These are phyloP conservation scores for Kwoniella shandongensis DNA, from an alignment of 768 basidiomycete species.

Conservation along the genomic window DNA sequence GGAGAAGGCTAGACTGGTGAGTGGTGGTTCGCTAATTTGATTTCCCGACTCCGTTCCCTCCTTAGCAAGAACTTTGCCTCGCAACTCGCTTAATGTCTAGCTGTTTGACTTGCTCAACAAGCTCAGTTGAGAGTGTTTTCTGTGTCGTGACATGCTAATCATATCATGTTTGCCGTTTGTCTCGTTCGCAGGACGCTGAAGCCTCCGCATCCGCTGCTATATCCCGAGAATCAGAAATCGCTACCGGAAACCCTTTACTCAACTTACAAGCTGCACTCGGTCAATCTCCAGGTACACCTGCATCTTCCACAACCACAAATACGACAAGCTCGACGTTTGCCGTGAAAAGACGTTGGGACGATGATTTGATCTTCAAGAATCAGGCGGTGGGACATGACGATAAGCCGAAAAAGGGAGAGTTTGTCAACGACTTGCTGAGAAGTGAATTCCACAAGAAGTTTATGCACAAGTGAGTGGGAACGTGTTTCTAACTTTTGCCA, in stretches of 20 bases:
- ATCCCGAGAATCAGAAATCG: conserved; percentile 76
- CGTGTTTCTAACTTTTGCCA: too few species aligned
- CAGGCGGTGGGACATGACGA: conserved; percentile 75
- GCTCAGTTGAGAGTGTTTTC: too few species aligned
- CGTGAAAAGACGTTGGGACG: conserved; percentile 93
- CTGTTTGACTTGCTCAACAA: too few species aligned
- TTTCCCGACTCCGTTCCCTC: too few species aligned
- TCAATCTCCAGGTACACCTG: conserved; percentile 58
- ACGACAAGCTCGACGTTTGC: conserved; percentile 71
- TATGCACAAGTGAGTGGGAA: conserved; percentile 45
- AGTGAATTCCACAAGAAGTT: conserved; percentile 56
- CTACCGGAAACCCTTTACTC: conserved; percentile 79
- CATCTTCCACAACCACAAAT: conserved; percentile 59
- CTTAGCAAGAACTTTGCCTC: too few species aligned
- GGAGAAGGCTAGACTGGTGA: conserved; percentile 69
- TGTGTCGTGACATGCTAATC: background rate
- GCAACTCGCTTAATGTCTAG: too few species aligned
- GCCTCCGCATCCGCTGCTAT: conserved; percentile 61
- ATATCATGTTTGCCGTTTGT: background rate
- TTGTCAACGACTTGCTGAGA: conserved; percentile 91
- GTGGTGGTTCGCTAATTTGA: conserved; percentile 18
- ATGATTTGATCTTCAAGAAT: conserved; percentile 98
- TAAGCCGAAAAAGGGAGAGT: conserved; percentile 65
- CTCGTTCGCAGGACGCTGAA: conserved; percentile 64
- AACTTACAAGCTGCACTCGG: conserved; percentile 90